Evolutionary conservation across 805 yeast species (phyloP).

Genomic region (Saturnispora sekii): DNA sequence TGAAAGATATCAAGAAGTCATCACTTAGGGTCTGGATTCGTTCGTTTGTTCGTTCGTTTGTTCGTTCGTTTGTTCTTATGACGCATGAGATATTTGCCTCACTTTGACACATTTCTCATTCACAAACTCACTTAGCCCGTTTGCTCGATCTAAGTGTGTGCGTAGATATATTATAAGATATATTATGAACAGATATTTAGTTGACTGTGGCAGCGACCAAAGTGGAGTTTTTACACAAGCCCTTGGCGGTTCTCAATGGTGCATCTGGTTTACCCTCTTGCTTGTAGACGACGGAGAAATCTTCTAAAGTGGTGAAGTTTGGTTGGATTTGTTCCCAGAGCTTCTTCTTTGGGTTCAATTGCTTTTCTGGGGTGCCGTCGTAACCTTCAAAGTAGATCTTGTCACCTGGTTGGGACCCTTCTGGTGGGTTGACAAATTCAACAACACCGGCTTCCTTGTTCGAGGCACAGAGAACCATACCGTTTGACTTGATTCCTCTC

Average conservation of each 20-base stretch:
- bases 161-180: neutral
- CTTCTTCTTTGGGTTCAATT: slow-evolving; percentile 96
- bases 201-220: slow-evolving; percentile 73
- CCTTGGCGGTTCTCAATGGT: slow-evolving; percentile 69
- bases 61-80: too few species aligned
- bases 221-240: slow-evolving; percentile 65
- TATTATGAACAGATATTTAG: slow-evolving; percentile 8
- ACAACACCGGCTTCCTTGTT: slow-evolving; percentile 48
- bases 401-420: slow-evolving; percentile 89
- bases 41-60: too few species aligned
- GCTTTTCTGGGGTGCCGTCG: slow-evolving; percentile 83
- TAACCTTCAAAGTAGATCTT: slow-evolving; percentile 90
- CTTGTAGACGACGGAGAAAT: slow-evolving; percentile 69
- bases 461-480: slow-evolving; percentile 96
- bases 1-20: neutral
- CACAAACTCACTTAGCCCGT: too few species aligned
- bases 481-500: slow-evolving; percentile 94
- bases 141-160: too few species aligned
- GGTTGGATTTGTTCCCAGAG: slow-evolving; percentile 96
- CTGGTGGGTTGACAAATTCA: slow-evolving; percentile 93
- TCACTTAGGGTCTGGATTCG: too few species aligned
- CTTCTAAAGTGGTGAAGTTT: slow-evolving; percentile 69
- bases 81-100: too few species aligned
- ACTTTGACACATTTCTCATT: too few species aligned
- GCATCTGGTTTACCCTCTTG: slow-evolving; percentile 64